Percentiles rank a stretch among this genome's conserved stretches.
Conservation (phyloP, 345 rosid genomes). For the Murraya koenigii region DNA sequence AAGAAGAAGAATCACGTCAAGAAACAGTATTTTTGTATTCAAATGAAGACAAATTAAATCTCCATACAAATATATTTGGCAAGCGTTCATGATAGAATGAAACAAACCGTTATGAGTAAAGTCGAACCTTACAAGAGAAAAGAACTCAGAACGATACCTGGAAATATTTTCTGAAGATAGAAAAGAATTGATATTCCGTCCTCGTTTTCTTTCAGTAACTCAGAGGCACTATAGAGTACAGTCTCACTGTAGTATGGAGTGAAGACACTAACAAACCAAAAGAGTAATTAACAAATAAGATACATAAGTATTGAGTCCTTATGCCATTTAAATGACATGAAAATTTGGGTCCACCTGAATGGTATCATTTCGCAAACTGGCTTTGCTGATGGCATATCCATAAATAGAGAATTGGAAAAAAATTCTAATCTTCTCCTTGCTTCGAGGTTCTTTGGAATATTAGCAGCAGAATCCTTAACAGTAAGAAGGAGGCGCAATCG, state of each 20-base stretch:
- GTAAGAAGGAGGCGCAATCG: slow-evolving; percentile 93
- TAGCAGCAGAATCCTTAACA: slow-evolving; percentile 90
- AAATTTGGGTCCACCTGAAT: slow-evolving; percentile 50
- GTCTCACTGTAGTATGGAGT: slow-evolving; percentile 99
- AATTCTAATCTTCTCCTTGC: slow-evolving; percentile 95
- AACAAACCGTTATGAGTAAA: not conserved
- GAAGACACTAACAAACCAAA: slow-evolving; percentile 58
- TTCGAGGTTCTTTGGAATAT: slow-evolving; percentile 96
- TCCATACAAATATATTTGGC: not conserved
- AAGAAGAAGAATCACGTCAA: not conserved
- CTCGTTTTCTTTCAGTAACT: slow-evolving; percentile 88
- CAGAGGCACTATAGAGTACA: slow-evolving; percentile 88
- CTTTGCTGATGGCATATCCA: slow-evolving; percentile 90
- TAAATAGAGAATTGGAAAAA: slow-evolving; percentile 86
- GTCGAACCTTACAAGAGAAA: slow-evolving; percentile 5
- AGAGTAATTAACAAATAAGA: slow-evolving; percentile 13
- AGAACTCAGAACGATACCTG: slow-evolving; percentile 49
- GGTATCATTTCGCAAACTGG: slow-evolving; percentile 90
- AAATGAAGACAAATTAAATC: not conserved
- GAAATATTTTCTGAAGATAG: slow-evolving; percentile 98
- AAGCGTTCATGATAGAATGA: not conserved
- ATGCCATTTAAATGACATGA: slow-evolving; percentile 5
- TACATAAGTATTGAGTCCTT: not conserved
- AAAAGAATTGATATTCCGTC: slow-evolving; percentile 97
- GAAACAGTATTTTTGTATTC: not conserved